Evolutionary conservation across 805 yeast species (phyloP).

Genomic region (Saccharomycopsis schoenii): DNA sequence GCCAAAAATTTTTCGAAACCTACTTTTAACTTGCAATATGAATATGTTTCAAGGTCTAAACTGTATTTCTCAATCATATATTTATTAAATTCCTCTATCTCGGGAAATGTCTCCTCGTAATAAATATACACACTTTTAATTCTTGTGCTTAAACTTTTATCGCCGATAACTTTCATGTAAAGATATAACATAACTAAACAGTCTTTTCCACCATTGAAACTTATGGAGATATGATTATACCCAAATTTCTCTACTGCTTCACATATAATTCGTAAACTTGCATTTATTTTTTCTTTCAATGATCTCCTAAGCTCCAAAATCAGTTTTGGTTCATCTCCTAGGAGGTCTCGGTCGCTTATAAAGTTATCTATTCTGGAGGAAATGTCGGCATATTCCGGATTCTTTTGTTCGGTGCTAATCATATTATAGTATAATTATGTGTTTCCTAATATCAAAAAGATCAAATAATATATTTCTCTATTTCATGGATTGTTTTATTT

Average conservation of each 20-base stretch:
- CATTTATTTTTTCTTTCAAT: constrained; percentile 11
- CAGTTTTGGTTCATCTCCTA: constrained; percentile 2
- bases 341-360: constrained; percentile 1
- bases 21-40: constrained; percentile 38
- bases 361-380: constrained; percentile 2
- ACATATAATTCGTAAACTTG: constrained; percentile 6
- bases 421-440: not conserved
- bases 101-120: constrained; percentile 61
- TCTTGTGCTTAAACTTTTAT: constrained; percentile 20
- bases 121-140: constrained; percentile 65
- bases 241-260: constrained; percentile 19
- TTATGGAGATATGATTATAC: constrained; percentile 53
- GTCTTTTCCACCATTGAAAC: constrained; percentile 96
- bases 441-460: not conserved
- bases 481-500: not conserved
- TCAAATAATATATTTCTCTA: not conserved
- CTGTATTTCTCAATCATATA: constrained; percentile 44
- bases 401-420: not conserved
- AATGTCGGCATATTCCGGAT: not conserved
- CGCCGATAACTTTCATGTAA: constrained; percentile 45
- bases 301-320: constrained; percentile 1
- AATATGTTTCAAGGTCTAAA: constrained; percentile 35
- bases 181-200: constrained; percentile 81
- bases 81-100: constrained; percentile 57
- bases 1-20: constrained; percentile 62